A percentile compares a stretch with the other conserved stretches of the same genome.
phyloP scores from a whole-genome alignment of 306 rosid species.

The Lupinus albus region DNA sequence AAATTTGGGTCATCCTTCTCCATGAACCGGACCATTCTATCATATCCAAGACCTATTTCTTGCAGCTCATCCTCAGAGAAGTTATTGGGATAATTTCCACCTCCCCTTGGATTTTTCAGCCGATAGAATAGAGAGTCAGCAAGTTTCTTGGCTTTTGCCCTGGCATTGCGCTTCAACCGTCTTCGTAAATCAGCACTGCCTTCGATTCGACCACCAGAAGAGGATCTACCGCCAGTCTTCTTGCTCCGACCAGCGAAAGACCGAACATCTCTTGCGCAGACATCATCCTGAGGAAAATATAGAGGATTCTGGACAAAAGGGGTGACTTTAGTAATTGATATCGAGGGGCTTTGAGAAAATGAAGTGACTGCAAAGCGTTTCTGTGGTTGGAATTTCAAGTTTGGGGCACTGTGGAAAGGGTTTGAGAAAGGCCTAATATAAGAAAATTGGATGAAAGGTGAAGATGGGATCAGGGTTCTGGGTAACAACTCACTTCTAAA shows the following conservation, averaged over 20 bases:
- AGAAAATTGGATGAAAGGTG: conserved; percentile 36
- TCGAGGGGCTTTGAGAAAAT: conserved; percentile 29
- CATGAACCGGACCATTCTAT: conserved; percentile 86
- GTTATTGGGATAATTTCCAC: conserved; percentile 65
- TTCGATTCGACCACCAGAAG: conserved; percentile 61
- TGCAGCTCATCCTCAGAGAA: conserved; percentile 82
- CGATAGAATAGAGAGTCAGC: conserved; percentile 74
- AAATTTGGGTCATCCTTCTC: conserved; percentile 85
- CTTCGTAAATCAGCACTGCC: conserved; percentile 65
- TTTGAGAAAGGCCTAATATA: conserved; percentile 33
- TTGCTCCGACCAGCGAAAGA: conserved; percentile 71
- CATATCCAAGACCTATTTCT: conserved; percentile 81
- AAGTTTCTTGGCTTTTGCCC: conserved; percentile 57
- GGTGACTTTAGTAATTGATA: not conserved
- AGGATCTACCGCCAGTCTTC: conserved; percentile 52
- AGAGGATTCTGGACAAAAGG: conserved; percentile 12
- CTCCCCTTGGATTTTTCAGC: conserved; percentile 60
- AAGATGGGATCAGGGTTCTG: conserved; percentile 41
- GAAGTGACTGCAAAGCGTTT: conserved; percentile 35
- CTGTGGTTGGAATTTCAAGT: conserved; percentile 35
- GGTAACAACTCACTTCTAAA: conserved; percentile 45
- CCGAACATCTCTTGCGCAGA: conserved; percentile 45
- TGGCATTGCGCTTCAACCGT: conserved; percentile 56
- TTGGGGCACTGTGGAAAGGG: conserved; percentile 42
- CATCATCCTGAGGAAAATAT: conserved; percentile 17